A percentile compares a stretch with the other conserved stretches of the same genome.
Conservation (phyloP, 1,284 basidiomycete species). For the Bjerkandera adusta region DNA sequence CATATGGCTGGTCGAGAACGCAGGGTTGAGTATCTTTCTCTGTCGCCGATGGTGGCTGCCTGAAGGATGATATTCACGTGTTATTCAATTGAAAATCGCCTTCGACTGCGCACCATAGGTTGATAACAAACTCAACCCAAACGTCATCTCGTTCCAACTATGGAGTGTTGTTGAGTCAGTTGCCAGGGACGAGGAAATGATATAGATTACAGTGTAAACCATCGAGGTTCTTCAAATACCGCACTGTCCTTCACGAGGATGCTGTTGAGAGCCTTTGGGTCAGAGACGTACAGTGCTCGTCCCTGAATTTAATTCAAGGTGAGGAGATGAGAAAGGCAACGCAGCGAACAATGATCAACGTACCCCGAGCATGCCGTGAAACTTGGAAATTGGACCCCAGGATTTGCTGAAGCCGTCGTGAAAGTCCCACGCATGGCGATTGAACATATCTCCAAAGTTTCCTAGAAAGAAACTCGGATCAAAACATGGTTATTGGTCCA, state of each 20-base stretch:
- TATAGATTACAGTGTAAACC: slow-evolving; percentile 5
- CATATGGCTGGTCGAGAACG: slow-evolving; percentile 32
- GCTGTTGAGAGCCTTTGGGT: slow-evolving; percentile 7
- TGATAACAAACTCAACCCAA: slow-evolving; percentile 12
- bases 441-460: slow-evolving; percentile 2
- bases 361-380: slow-evolving; percentile 17
- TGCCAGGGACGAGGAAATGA: neutral
- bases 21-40: slow-evolving; percentile 32
- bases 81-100: neutral
- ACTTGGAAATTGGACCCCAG: slow-evolving; percentile 5
- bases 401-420: slow-evolving; percentile 1
- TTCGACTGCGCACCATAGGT: slow-evolving; percentile 8
- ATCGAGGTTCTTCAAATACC: slow-evolving; percentile 8
- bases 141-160: slow-evolving; percentile 3
- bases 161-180: slow-evolving; percentile 23
- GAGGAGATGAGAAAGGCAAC: neutral
- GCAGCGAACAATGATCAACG: neutral
- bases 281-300: slow-evolving; percentile 9
- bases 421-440: slow-evolving; percentile 7
- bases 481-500: neutral
- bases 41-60: slow-evolving; percentile 32
- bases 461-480: neutral
- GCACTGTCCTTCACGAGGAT: slow-evolving; percentile 8
- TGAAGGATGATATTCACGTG: neutral
- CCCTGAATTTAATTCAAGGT: neutral